phyloP scores from a whole-genome alignment of 148 eudicot species.

The Beta vulgaris region DNA sequence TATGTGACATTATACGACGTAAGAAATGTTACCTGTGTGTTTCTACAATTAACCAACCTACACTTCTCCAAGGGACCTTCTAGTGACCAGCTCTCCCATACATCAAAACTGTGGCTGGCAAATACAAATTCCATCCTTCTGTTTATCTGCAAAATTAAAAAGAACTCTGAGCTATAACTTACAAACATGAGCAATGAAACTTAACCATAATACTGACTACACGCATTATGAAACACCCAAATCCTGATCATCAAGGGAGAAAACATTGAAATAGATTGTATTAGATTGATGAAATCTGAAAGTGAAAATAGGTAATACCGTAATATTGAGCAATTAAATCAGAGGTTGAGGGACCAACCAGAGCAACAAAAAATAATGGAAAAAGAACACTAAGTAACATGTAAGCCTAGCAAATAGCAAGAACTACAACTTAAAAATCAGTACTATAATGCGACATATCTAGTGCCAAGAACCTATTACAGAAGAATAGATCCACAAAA shows the following conservation, averaged over 20 bases:
- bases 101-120: constrained; percentile 98
- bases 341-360: background rate
- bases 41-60: constrained; percentile 90
- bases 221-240: background rate
- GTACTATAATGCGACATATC: background rate
- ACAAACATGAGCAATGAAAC: background rate
- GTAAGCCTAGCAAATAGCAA: constrained; percentile 7
- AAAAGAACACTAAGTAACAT: background rate
- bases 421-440: background rate
- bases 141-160: constrained; percentile 69
- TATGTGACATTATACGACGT: background rate
- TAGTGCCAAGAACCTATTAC: background rate
- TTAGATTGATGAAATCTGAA: background rate
- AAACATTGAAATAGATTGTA: background rate
- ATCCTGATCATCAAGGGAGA: background rate
- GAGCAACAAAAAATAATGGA: background rate
- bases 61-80: constrained; percentile 92
- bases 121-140: constrained; percentile 95
- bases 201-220: background rate
- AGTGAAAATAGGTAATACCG: background rate
- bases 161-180: background rate
- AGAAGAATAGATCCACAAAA: background rate
- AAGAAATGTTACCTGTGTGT: constrained; percentile 56
- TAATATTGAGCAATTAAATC: background rate
- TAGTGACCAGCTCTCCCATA: constrained; percentile 95